phyloP scores from a whole-genome alignment of 1,139 yeast genomes.

The Wickerhamiella infanticola region DNA sequence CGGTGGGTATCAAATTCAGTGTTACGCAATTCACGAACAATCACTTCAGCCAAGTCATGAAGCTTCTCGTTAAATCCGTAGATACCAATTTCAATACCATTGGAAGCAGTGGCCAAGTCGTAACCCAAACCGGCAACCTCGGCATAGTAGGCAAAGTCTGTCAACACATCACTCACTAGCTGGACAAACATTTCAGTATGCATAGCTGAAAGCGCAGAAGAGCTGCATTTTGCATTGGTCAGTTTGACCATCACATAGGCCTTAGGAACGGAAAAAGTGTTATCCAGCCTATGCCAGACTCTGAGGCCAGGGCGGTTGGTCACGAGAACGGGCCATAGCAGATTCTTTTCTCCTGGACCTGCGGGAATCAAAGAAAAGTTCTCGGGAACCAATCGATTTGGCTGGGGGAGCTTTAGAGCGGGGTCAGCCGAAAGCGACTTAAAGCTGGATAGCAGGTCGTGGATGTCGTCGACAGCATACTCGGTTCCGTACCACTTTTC shows the following conservation, averaged over 20 bases:
- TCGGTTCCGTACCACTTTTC: conserved; percentile 92
- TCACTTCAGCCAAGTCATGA: conserved; percentile 41
- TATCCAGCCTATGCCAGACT: conserved; percentile 87
- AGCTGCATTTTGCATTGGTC: conserved; percentile 45
- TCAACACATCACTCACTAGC: conserved; percentile 57
- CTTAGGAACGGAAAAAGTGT: conserved; percentile 77
- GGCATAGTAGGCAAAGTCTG: conserved; percentile 71
- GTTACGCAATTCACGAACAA: conserved; percentile 36
- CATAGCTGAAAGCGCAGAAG: conserved; percentile 41
- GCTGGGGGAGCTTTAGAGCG: conserved; percentile 45
- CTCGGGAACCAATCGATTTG: conserved; percentile 68
- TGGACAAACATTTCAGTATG: conserved; percentile 50
- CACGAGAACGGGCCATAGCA: conserved; percentile 33
- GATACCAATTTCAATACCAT: conserved; percentile 53
- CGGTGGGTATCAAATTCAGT: conserved; percentile 34
- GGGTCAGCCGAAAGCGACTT: conserved; percentile 22
- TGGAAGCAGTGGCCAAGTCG: conserved; percentile 42
- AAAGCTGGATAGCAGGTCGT: conserved; percentile 23
- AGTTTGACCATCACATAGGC: conserved; percentile 53
- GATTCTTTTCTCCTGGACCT: conserved; percentile 22
- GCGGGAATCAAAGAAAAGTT: conserved; percentile 45
- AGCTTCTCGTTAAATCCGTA: conserved; percentile 79
- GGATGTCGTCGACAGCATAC: conserved; percentile 37
- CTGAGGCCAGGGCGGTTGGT: conserved; percentile 15
- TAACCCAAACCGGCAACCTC: conserved; percentile 62